These are phyloP conservation scores for Gossypium longicalyx DNA, from an alignment of 345 rosid species.

Conservation along the genomic window DNA sequence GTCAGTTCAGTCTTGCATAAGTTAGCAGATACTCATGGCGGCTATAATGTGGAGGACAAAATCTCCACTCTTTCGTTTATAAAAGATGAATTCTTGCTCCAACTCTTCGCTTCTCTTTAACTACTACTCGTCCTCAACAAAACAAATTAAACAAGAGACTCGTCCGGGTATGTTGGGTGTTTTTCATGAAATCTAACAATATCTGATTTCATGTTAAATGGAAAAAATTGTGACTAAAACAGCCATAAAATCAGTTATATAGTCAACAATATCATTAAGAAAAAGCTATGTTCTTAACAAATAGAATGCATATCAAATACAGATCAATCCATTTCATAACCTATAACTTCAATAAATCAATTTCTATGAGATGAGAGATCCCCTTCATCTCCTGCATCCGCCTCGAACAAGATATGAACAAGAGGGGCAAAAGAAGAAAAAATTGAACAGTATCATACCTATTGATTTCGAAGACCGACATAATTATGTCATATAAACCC, in stretches of 20 bases:
- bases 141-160: no score
- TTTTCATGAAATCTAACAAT: not conserved
- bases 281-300: not conserved
- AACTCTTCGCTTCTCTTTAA: no score
- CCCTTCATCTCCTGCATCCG: not conserved
- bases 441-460: not conserved
- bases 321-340: constrained; percentile 11
- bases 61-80: not conserved
- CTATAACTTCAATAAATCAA: not conserved
- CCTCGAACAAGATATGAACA: not conserved
- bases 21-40: not conserved
- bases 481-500: constrained; percentile 2
- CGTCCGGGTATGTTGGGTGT: no score
- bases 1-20: not conserved
- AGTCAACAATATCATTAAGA: not conserved
- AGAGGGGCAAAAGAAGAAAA: not conserved
- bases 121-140: no score
- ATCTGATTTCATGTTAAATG: not conserved
- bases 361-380: not conserved
- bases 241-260: not conserved
- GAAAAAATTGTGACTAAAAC: not conserved
- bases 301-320: not conserved
- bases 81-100: not conserved
- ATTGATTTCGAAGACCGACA: not conserved
- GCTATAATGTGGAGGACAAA: not conserved